Base-by-base conservation (phyloP, 75 land plant genomes). In the Azolla pinnata region DNA sequence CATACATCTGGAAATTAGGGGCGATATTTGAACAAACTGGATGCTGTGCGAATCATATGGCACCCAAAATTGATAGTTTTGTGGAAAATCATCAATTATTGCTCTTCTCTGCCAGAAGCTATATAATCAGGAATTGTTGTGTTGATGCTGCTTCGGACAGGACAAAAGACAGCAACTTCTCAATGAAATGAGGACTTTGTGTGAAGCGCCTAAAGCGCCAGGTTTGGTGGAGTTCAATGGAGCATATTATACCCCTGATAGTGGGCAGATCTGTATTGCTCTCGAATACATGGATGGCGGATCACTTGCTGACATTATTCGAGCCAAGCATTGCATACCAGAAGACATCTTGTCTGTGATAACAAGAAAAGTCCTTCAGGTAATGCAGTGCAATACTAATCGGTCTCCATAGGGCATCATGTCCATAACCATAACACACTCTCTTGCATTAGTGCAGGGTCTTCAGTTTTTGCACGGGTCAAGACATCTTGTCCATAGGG, bases 251-350 rank as follows among this genome's bases (percentile, higher is more conserved):
- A 75, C 84, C 19, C 84, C 97, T n/a, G 96, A 83, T 31, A 89
- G 96, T 42, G 97, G 97, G 18, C 97, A 92, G 56, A 92, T 88
- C 21, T 88, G 90, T 76, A 88, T 92, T 48, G 97, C 90, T 46
- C 67, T 92, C 46, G 97, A 92, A 67, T 92, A 88, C 65, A 78
- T 92, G 82, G 89, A 92, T 81, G 97, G 97, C 19, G 97, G 97
- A 20, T 92, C 97, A 3, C 54, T 92, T 50, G 95, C 89, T 25
- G 97, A 92, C 60, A 62, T 92, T 50, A 54, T 88, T 31, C 62
- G 79, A 19, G 26, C 59, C 19, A 66, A 67, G 60, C 90, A 76
- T 71, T 59, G 60, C 34, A 78, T 92, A 47, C 95, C 95, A 29
- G 97, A 92, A 68, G 81, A 86, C 33, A 63, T 92, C 52, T 96